Base-by-base conservation (phyloP, 495 filamentous ascomycete genomes). In the Penicillium parvum region DNA sequence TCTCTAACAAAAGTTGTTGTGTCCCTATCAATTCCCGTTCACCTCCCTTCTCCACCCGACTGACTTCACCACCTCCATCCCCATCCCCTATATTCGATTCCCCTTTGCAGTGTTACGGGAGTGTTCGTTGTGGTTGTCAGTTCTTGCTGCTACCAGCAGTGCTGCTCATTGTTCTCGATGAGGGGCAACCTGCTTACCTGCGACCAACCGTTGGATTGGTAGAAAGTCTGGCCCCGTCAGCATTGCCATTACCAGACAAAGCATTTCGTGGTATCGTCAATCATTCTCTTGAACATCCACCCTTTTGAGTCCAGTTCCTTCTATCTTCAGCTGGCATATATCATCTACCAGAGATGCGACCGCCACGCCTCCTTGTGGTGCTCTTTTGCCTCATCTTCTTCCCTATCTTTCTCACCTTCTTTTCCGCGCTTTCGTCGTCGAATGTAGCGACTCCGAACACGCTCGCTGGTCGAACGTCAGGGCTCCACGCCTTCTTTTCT, bases 401-500 rank as follows among this genome's bases (percentile, higher is more conserved):
- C 40, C 74, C 75, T 17, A 74, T 74, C 30, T 57, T 76, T 37
- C 57, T 74, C 25, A 79, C 70, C 40, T 69, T 74, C 50, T 71
- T 71, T 43, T 79, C 69, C 39, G 66, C 52, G 32, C 70, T 73
- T 40, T 71, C 68, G 37, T 67, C 64, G 36, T 51, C 64, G 39
- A 52, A 58, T 44, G 65, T 71, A 29, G 58, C 62, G 23, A 62
- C 64, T 19, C 64, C 72, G 8, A 68, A 61, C 40, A 60, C 68
- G 45, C 51, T 68, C 35, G 60, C 66, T 38, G 60, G 61, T 53
- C 66, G 63, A 44, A 52, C 64, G 49, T 64, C 64, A 43, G 55
- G 75, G 17, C 42, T 85, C 22, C 69, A 72, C 44, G 66, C 78
- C 26, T 57, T 80, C 34, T 83, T 81, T 61, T 79, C 77, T 45